phyloP scores from a whole-genome alignment of 306 rosid genomes.

The Acacia acuminata region DNA sequence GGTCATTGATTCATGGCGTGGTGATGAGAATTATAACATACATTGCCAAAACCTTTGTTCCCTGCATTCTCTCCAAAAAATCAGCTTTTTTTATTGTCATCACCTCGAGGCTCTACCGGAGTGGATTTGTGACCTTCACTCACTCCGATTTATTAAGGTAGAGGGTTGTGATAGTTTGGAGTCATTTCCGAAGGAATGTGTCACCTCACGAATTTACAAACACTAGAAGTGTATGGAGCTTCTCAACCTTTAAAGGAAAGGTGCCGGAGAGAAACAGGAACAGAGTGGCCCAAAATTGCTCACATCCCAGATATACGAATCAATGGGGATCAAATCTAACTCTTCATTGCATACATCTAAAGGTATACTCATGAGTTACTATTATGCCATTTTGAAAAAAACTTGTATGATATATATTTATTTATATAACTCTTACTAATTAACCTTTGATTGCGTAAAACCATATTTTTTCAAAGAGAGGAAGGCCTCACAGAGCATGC shows the following conservation, averaged over 20 bases:
- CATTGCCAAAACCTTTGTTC: background rate
- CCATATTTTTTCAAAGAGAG: no score
- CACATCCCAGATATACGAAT: background rate
- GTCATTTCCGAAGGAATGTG: background rate
- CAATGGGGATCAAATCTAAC: background rate
- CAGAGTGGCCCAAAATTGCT: background rate
- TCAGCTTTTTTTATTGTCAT: background rate
- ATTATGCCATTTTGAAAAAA: no score
- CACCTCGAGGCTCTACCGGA: background rate
- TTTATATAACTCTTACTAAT: no score
- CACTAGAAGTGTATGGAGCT: no score
- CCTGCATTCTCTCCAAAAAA: background rate
- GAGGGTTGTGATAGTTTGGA: accelerated
- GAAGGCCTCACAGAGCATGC: no score
- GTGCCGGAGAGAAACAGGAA: background rate
- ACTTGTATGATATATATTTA: no score
- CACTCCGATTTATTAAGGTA: background rate
- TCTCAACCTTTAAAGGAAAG: no score
- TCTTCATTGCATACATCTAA: background rate
- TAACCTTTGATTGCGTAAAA: no score
- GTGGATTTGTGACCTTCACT: background rate
- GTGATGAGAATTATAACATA: background rate
- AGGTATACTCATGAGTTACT: no score
- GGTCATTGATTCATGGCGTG: background rate
- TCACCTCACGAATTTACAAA: background rate